Conservation (phyloP, 2,329 filamentous ascomycete genomes). For the Talaromyces pinophilus region DNA sequence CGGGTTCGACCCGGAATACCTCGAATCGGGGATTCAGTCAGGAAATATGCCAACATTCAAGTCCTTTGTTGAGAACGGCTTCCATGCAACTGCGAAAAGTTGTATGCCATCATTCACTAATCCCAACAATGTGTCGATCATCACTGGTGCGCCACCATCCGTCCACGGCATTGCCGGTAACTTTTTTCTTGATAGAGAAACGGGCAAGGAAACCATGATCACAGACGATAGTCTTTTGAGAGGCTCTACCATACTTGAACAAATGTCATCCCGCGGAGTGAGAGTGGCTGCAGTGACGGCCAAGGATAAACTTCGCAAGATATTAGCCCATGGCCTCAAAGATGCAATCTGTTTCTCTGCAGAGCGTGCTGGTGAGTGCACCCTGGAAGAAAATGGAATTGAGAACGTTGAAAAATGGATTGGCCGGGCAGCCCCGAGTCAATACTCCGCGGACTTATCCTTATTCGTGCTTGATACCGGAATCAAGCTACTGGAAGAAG, state of each 20-base stretch:
- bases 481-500: slow-evolving; percentile 45
- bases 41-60: slow-evolving; percentile 40
- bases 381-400: slow-evolving; percentile 39
- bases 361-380: slow-evolving; percentile 35
- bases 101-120: slow-evolving; percentile 51
- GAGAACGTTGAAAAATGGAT: slow-evolving; percentile 42
- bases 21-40: slow-evolving; percentile 37
- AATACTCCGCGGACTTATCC: slow-evolving; percentile 50
- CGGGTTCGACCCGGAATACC: slow-evolving; percentile 49
- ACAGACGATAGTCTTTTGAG: slow-evolving; percentile 44
- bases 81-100: slow-evolving; percentile 42
- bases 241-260: slow-evolving; percentile 46
- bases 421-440: slow-evolving; percentile 39
- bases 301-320: slow-evolving; percentile 49
- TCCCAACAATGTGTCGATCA: slow-evolving; percentile 50
- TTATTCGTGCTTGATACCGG: slow-evolving; percentile 49
- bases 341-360: slow-evolving; percentile 45
- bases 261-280: slow-evolving; percentile 43
- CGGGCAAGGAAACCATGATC: slow-evolving; percentile 46
- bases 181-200: slow-evolving; percentile 46
- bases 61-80: slow-evolving; percentile 38
- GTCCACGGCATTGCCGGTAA: slow-evolving; percentile 49
- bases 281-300: slow-evolving; percentile 48
- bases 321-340: slow-evolving; percentile 42
- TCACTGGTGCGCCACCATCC: slow-evolving; percentile 44